Conservation (phyloP, 371 early-diverging fungal genomes). For the Massospora cicadina region DNA sequence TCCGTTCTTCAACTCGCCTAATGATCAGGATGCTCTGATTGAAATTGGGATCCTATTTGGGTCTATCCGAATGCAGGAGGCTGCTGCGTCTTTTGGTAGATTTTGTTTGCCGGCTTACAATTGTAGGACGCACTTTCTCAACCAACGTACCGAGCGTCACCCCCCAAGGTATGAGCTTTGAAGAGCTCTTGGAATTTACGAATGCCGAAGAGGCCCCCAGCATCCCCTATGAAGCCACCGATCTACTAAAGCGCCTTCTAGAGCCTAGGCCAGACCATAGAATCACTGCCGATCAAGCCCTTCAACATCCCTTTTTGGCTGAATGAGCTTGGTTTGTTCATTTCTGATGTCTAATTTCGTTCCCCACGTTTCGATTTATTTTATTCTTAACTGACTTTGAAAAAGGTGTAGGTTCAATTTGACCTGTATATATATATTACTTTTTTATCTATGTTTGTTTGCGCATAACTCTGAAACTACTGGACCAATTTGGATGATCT, state of each 20-base stretch:
- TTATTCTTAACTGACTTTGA: too few species aligned
- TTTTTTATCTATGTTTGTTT: too few species aligned
- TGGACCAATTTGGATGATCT: too few species aligned
- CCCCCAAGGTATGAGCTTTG: conserved; percentile 20
- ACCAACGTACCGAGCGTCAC: conserved; percentile 35
- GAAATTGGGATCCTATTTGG: conserved; percentile 90
- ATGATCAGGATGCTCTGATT: conserved; percentile 77
- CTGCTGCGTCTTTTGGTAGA: conserved; percentile 38
- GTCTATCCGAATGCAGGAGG: conserved; percentile 47
- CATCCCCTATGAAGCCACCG: conserved; percentile 20
- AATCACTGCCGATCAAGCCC: conserved; percentile 36
- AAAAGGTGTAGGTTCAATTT: too few species aligned
- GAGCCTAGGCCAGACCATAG: conserved; percentile 25
- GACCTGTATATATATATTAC: too few species aligned
- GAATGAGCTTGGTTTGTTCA: background rate
- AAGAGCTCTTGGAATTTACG: conserved; percentile 20
- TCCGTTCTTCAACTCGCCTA: conserved; percentile 84
- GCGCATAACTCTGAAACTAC: too few species aligned
- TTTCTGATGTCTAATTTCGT: too few species aligned
- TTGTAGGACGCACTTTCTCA: conserved; percentile 32
- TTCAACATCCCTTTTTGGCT: conserved; percentile 32
- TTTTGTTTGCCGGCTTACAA: background rate
- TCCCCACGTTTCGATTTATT: too few species aligned
- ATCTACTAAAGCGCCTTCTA: conserved; percentile 26
- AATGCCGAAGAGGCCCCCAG: conserved; percentile 17